A percentile compares a stretch with the other conserved stretches of the same genome.
These are phyloP conservation scores for Candida tunisiensis DNA, from an alignment of 1,139 yeast genomes.

Conservation along the genomic window DNA sequence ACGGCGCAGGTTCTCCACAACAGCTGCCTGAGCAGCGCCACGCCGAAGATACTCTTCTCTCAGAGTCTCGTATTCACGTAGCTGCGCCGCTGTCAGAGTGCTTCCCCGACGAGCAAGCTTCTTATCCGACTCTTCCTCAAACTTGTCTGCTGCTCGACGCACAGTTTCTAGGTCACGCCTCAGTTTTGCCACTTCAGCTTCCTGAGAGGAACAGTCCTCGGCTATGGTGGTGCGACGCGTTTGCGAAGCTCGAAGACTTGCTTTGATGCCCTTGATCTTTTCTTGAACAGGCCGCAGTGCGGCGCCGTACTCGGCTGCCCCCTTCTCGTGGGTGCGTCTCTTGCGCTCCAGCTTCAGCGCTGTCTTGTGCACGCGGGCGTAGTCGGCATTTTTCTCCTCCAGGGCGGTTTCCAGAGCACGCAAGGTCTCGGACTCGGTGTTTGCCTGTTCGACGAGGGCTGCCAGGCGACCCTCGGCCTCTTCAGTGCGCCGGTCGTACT, in stretches of 20 bases:
- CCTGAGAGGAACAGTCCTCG: conserved; percentile 38
- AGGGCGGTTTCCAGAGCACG: conserved; percentile 1
- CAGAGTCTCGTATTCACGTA: conserved; percentile 41
- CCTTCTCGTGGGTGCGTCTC: conserved; percentile 3
- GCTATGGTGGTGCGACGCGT: conserved; percentile 36
- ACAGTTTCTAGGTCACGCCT: conserved; percentile 33
- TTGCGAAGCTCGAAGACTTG: conserved; percentile 31
- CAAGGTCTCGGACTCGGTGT: neutral
- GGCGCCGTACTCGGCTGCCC: conserved; percentile 19
- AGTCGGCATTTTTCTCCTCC: conserved; percentile 1
- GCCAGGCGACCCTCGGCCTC: neutral
- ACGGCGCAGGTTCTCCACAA: conserved; percentile 11
- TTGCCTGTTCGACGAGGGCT: neutral
- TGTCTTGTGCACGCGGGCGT: neutral
- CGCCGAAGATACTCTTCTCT: conserved; percentile 30
- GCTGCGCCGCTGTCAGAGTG: conserved; percentile 32
- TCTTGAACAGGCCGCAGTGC: conserved; percentile 30
- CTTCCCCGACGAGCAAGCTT: conserved; percentile 11
- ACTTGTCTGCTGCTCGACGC: conserved; percentile 26
- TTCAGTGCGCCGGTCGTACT: conserved; percentile 32
- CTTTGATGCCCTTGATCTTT: conserved; percentile 29
- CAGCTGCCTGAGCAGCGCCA: conserved; percentile 13
- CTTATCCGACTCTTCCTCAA: conserved; percentile 25
- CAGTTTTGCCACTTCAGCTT: conserved; percentile 23
- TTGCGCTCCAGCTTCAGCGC: conserved; percentile 3